Conservation (phyloP, 371 early-diverging fungal species). For the Rhizoclosmatium hyalinum region DNA sequence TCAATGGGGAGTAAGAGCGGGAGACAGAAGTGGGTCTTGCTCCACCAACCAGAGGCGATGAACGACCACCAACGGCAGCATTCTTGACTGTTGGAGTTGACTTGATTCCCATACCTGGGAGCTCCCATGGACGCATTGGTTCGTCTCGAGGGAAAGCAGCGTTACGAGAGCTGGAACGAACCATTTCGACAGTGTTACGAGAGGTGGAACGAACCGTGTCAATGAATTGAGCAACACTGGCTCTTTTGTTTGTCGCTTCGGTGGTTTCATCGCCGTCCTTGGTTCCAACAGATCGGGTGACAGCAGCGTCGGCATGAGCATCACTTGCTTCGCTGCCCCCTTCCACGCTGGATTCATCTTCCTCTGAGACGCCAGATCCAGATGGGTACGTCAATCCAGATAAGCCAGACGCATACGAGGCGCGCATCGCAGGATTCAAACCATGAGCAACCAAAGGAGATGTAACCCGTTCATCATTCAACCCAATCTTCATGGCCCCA, state of each 20-base stretch:
- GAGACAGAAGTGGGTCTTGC: not conserved
- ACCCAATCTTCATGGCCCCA: constrained; percentile 12
- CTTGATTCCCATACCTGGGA: constrained; percentile 23
- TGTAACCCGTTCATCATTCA: constrained; percentile 11
- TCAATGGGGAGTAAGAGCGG: not conserved
- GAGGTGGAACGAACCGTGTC: not conserved
- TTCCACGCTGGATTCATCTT: not conserved
- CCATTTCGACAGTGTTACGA: not conserved
- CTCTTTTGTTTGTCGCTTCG: not conserved
- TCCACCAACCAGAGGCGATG: not conserved
- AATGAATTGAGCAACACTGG: not conserved
- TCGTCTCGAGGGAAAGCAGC: constrained; percentile 19
- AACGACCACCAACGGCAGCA: not conserved
- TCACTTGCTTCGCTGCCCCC: not conserved
- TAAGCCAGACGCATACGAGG: constrained; percentile 16
- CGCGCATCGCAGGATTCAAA: not conserved
- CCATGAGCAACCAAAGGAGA: constrained; percentile 1
- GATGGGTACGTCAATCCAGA: constrained; percentile 20
- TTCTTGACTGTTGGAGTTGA: not conserved
- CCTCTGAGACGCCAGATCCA: not conserved
- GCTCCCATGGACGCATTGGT: constrained; percentile 25
- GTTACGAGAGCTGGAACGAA: not conserved
- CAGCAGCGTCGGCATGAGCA: not conserved
- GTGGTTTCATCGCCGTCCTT: constrained; percentile 5
- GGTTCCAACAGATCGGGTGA: not conserved